Base-by-base conservation (phyloP, 2,329 filamentous ascomycete species). In the Dryadomyces sulphureus region DNA sequence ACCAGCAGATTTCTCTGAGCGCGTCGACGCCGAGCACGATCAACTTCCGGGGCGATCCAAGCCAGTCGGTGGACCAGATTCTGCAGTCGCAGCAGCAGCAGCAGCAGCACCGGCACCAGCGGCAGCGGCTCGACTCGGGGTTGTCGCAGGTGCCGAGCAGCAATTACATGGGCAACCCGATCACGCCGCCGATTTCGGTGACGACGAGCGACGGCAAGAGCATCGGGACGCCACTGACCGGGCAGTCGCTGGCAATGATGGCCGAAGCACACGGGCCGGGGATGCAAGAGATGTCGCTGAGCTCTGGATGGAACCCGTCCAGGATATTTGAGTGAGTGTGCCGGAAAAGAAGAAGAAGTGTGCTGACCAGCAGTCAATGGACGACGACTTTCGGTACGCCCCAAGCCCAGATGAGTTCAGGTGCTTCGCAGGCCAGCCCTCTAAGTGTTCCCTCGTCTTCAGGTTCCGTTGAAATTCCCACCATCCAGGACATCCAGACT, bases 331-430 rank as follows among this genome's bases (percentile, higher is more conserved):
- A 90, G 87, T 94, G 75, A 72, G 85, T 75, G 2, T 19, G 19
- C 39, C 20, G 5, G 27, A 30, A 30, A 30, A 7, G 14, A 7
- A 7, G 27, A 32, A 12, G 12, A 16, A 11, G 7, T n/a, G n/a
- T 34, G 11, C n/a, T 6, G 8, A 17, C n/a, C 17, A 5, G 51
- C 57, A 94, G 89, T 62, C 87, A 94, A 69, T 96, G 90, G 89
- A 89, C 94, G 63, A 81, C 84, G 58, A 89, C 90, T 53, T 96
- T 95, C 67, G 85, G 87, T 69, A 84, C 81, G 62, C 78, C 77
- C 49, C 64, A 67, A 54, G 62, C 64, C 56, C 62, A 64, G 51
- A 60, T 62, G 50, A 57, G 58, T 48, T 61, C 66, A 49, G 59
- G 65, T 55, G 62, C 62, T 54, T 60, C 67, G 54, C 67, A 69